Evolutionary conservation across 768 basidiomycete genomes (phyloP).

Genomic region (Mycena vitilis): DNA sequence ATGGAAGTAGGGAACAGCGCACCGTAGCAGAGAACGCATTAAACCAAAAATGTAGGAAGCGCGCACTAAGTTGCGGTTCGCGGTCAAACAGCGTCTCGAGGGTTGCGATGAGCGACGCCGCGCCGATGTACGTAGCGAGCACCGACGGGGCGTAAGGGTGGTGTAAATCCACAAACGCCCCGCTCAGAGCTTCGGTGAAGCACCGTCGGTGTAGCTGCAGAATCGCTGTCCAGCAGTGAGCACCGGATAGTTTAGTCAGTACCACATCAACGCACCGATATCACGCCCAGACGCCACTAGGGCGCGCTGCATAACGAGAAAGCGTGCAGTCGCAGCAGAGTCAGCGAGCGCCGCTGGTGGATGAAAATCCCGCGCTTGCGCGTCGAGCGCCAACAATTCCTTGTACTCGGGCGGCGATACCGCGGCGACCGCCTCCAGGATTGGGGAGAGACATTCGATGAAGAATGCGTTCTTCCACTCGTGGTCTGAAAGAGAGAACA

Average conservation of each 20-base stretch:
- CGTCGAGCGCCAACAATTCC: conserved; percentile 65
- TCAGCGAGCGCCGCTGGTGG: conserved; percentile 62
- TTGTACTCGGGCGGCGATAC: conserved; percentile 64
- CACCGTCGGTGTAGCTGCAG: conserved; percentile 75
- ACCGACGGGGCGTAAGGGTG: conserved; percentile 78
- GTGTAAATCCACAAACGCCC: conserved; percentile 60
- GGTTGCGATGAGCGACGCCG: conserved; percentile 67
- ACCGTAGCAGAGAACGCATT: conserved; percentile 80
- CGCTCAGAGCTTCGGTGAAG: conserved; percentile 74
- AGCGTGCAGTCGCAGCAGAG: conserved; percentile 56
- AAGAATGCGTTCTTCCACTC: conserved; percentile 80
- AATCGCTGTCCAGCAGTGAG: conserved; percentile 55
- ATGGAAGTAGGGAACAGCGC: conserved; percentile 39
- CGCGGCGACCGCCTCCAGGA: conserved; percentile 67
- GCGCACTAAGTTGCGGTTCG: conserved; percentile 69
- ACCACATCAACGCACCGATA: conserved; percentile 58
- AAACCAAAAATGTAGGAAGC: conserved; percentile 81
- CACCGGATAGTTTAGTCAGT: neutral
- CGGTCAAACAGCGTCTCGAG: conserved; percentile 66
- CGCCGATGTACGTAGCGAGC: conserved; percentile 73
- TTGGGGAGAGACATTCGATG: conserved; percentile 69
- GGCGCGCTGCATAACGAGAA: conserved; percentile 73
- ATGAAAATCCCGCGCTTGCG: conserved; percentile 63
- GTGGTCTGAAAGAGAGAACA: conserved; percentile 60
- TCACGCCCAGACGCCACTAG: conserved; percentile 71